Evolutionary conservation across 164 flowering plant species (phyloP).

Genomic region (Magnolia kwangsiensis): DNA sequence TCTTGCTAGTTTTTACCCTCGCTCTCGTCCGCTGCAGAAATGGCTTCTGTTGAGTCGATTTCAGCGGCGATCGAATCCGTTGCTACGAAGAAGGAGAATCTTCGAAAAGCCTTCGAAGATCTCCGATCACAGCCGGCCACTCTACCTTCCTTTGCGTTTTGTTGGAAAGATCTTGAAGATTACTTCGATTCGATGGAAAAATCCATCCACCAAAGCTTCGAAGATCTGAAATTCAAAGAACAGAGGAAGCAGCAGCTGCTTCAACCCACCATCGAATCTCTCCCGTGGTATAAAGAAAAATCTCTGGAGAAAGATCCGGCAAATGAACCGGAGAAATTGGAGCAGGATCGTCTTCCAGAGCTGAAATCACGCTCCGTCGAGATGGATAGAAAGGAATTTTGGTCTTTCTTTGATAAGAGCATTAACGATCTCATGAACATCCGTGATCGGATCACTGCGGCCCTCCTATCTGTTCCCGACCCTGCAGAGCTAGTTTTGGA

Average conservation of each 20-base stretch:
- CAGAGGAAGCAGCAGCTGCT: background rate
- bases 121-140: constrained; percentile 34
- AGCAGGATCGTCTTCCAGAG: constrained; percentile 28
- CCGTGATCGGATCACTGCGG: constrained; percentile 36
- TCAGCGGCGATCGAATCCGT: constrained; percentile 30
- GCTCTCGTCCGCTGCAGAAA: background rate
- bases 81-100: constrained; percentile 34
- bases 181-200: constrained; percentile 48
- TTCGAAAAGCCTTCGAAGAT: constrained; percentile 43
- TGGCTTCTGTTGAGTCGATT: constrained; percentile 27
- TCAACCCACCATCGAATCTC: background rate
- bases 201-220: constrained; percentile 18
- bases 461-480: constrained; percentile 38
- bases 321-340: background rate
- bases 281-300: background rate
- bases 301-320: too few relatives aligned
- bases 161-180: constrained; percentile 59
- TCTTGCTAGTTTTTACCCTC: too few relatives aligned
- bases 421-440: constrained; percentile 23
- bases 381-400: constrained; percentile 55
- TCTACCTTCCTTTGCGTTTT: constrained; percentile 41
- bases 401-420: constrained; percentile 27
- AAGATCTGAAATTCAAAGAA: constrained; percentile 18
- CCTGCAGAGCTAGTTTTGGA: constrained; percentile 52
- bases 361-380: constrained; percentile 37